phyloP scores from a whole-genome alignment of 2,329 filamentous ascomycete genomes.

The Ceratocystis colombiana region DNA sequence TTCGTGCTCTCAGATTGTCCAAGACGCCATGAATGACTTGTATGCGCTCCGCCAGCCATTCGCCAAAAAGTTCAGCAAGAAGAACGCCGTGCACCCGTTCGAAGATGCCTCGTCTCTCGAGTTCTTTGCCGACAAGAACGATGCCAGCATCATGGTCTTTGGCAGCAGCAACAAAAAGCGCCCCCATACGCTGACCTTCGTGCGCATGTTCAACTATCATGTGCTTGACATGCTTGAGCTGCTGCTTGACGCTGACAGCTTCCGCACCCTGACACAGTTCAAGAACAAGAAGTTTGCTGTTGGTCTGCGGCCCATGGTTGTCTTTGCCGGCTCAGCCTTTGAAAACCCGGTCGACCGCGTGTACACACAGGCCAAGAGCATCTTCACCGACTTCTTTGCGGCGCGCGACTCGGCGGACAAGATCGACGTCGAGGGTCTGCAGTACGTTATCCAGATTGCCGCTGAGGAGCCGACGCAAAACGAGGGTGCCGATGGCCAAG shows the following conservation, averaged over 20 bases:
- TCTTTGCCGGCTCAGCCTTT: conserved; percentile 83
- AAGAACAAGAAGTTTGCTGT: conserved; percentile 65
- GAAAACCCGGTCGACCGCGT: conserved; percentile 69
- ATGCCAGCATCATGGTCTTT: conserved; percentile 75
- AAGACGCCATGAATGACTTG: conserved; percentile 77
- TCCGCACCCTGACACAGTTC: conserved; percentile 62
- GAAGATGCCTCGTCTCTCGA: conserved; percentile 79
- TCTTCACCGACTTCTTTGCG: conserved; percentile 85
- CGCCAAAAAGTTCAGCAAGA: conserved; percentile 88
- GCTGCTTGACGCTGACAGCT: conserved; percentile 64
- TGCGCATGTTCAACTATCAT: conserved; percentile 75
- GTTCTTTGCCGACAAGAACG: conserved; percentile 96
- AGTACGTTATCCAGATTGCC: conserved; percentile 75
- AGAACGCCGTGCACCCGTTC: conserved; percentile 91
- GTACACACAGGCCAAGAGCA: conserved; percentile 76
- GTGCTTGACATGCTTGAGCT: conserved; percentile 93
- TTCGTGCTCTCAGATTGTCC: conserved; percentile 68
- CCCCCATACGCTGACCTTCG: conserved; percentile 77
- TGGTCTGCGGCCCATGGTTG: conserved; percentile 76
- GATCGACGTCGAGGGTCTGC: conserved; percentile 89
- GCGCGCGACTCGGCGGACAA: conserved; percentile 63
- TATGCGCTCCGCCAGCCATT: conserved; percentile 75
- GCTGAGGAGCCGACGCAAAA: conserved; percentile 52
- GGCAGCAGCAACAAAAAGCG: conserved; percentile 85
- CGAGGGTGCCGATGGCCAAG: conserved; percentile 35